Evolutionary conservation across 2,329 filamentous ascomycete species (phyloP).

Genomic region (Hymenoscyphus repandus): DNA sequence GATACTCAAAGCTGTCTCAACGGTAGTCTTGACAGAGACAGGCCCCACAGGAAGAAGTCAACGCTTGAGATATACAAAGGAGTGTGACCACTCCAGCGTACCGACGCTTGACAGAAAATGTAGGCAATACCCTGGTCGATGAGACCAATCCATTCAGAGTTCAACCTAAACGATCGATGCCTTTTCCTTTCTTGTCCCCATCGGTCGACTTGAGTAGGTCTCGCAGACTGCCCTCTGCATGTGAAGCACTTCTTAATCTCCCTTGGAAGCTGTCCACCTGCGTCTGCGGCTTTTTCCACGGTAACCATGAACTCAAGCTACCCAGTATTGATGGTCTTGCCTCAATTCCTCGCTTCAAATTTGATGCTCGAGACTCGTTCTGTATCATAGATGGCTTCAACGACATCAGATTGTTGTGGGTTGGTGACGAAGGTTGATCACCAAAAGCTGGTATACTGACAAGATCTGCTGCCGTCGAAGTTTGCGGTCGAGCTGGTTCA

Average conservation of each 20-base stretch:
- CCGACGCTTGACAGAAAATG: too few species aligned
- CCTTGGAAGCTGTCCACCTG: constrained; percentile 19
- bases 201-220: constrained; percentile 43
- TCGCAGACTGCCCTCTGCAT: constrained; percentile 52
- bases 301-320: constrained; percentile 30
- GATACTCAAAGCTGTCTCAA: too few species aligned
- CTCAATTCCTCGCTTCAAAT: constrained; percentile 16
- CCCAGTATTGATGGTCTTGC: constrained; percentile 22
- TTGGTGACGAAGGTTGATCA: constrained; percentile 13
- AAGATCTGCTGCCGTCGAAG: constrained; percentile 38
- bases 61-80: too few species aligned
- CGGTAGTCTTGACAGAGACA: too few species aligned
- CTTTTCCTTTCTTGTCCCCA: constrained; percentile 29
- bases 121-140: too few species aligned
- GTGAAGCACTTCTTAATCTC: constrained; percentile 33
- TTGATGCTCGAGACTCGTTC: constrained; percentile 26
- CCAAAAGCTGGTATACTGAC: constrained; percentile 17
- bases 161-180: constrained; percentile 21
- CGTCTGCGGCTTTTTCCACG: constrained; percentile 18
- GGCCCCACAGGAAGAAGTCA: too few species aligned
- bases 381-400: constrained; percentile 21
- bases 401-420: constrained; percentile 17
- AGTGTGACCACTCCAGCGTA: too few species aligned
- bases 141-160: neutral
- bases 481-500: constrained; percentile 52